A percentile compares a stretch with the other conserved stretches of the same genome.
These are phyloP conservation scores for Xylariales sp. DNA, from an alignment of 2,329 filamentous ascomycete species.

Conservation along the genomic window DNA sequence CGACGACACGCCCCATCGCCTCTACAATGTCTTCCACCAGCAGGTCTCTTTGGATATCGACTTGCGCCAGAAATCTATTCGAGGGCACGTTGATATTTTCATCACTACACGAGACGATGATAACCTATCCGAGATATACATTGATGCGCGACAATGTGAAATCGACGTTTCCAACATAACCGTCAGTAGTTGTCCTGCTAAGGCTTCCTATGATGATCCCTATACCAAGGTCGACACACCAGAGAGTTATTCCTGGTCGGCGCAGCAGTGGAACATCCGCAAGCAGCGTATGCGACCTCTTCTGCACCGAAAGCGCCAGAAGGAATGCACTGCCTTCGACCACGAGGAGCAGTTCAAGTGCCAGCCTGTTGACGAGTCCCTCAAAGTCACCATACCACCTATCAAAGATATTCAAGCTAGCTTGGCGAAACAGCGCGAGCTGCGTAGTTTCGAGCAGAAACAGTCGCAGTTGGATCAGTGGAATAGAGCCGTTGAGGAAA, in stretches of 20 bases:
- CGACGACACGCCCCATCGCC: conserved; percentile 27
- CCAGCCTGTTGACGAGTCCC: conserved; percentile 50
- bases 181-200: conserved; percentile 41
- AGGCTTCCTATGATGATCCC: conserved; percentile 56
- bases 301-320: conserved; percentile 40
- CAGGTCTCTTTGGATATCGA: conserved; percentile 87
- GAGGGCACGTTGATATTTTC: conserved; percentile 76
- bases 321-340: conserved; percentile 50
- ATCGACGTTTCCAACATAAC: conserved; percentile 52
- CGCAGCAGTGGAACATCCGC: conserved; percentile 72
- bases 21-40: conserved; percentile 67
- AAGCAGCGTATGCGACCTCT: conserved; percentile 60
- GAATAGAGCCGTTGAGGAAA: conserved; percentile 20
- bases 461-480: conserved; percentile 32
- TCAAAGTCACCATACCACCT: conserved; percentile 35
- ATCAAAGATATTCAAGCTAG: conserved; percentile 24
- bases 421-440: conserved; percentile 15
- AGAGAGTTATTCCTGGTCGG: conserved; percentile 54
- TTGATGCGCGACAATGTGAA: conserved; percentile 60
- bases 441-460: conserved; percentile 5
- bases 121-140: conserved; percentile 50
- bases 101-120: conserved; percentile 61
- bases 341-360: conserved; percentile 49
- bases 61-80: conserved; percentile 70
- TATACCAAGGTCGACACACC: conserved; percentile 63